Evolutionary conservation across 306 rosid species (phyloP).

Genomic region (Astragalus membranaceus): DNA sequence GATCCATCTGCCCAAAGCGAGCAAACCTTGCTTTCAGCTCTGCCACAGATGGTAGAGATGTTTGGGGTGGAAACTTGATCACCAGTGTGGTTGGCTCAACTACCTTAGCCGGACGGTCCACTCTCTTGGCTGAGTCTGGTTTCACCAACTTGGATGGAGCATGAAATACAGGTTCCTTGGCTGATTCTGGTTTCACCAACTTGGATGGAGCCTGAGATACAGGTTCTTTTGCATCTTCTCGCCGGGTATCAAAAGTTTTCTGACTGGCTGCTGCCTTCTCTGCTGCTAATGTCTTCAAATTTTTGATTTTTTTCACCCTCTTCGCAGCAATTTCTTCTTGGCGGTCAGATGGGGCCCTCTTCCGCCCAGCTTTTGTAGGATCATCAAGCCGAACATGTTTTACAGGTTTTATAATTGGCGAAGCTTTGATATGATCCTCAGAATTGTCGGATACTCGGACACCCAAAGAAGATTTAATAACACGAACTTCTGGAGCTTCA

Average conservation of each 20-base stretch:
- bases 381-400: conserved; percentile 68
- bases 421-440: conserved; percentile 45
- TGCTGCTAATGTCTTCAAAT: conserved; percentile 51
- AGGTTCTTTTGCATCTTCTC: conserved; percentile 54
- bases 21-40: conserved; percentile 97
- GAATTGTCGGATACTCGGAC: conserved; percentile 31
- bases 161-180: conserved; percentile 17
- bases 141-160: conserved; percentile 24
- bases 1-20: conserved; percentile 92
- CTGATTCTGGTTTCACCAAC: conserved; percentile 19
- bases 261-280: conserved; percentile 50
- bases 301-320: conserved; percentile 68
- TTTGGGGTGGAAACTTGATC: conserved; percentile 85
- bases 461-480: conserved; percentile 32
- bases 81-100: conserved; percentile 78
- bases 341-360: conserved; percentile 79
- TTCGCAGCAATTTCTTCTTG: conserved; percentile 90
- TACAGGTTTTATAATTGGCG: conserved; percentile 38
- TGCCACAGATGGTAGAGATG: conserved; percentile 82
- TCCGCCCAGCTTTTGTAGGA: conserved; percentile 74
- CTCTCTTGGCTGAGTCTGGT: conserved; percentile 38
- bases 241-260: conserved; percentile 48
- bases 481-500: conserved; percentile 48
- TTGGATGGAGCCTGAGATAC: conserved; percentile 31
- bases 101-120: conserved; percentile 40